Evolutionary conservation across 495 filamentous ascomycete species (phyloP).

Genomic region (Penicillium cosmopolitanum): DNA sequence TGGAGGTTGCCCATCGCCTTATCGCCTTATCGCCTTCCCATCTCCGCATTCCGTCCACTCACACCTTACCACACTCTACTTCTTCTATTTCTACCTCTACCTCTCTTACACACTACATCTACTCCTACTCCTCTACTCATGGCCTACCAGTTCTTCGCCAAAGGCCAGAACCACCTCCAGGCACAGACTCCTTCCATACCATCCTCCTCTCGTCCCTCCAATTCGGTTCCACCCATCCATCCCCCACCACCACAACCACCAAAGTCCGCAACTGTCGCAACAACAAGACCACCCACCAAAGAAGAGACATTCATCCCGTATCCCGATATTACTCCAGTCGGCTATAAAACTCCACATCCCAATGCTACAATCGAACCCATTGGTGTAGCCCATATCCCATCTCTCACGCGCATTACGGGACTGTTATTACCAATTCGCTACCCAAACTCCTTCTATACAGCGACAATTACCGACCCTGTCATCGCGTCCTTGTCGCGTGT

Average conservation of each 20-base stretch:
- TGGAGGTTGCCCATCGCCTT: too few species aligned
- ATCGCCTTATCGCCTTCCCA: too few species aligned
- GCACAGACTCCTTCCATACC: not conserved
- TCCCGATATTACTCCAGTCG: constrained; percentile 31
- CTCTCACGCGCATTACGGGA: constrained; percentile 78
- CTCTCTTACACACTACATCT: not conserved
- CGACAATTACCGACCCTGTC: constrained; percentile 67
- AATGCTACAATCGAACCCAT: constrained; percentile 61
- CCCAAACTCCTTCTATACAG: constrained; percentile 81
- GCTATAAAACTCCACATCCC: constrained; percentile 41
- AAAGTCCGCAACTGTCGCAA: constrained; percentile 24
- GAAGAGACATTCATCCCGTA: constrained; percentile 41
- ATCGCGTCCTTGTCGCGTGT: constrained; percentile 75
- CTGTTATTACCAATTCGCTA: constrained; percentile 88
- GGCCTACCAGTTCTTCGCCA: constrained; percentile 50
- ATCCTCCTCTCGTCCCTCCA: constrained; percentile 16
- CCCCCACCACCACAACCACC: constrained; percentile 33
- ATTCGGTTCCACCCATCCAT: constrained; percentile 36
- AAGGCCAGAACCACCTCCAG: constrained; percentile 16
- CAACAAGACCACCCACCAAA: constrained; percentile 29
- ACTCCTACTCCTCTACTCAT: constrained; percentile 17
- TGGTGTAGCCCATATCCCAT: constrained; percentile 64
- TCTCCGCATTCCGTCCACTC: too few species aligned
- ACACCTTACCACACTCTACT: too few species aligned
- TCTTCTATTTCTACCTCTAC: not conserved